Percentiles rank a stretch among this genome's conserved stretches.
phyloP scores from a whole-genome alignment of 129 eudicot species.

The Arctium lappa region DNA sequence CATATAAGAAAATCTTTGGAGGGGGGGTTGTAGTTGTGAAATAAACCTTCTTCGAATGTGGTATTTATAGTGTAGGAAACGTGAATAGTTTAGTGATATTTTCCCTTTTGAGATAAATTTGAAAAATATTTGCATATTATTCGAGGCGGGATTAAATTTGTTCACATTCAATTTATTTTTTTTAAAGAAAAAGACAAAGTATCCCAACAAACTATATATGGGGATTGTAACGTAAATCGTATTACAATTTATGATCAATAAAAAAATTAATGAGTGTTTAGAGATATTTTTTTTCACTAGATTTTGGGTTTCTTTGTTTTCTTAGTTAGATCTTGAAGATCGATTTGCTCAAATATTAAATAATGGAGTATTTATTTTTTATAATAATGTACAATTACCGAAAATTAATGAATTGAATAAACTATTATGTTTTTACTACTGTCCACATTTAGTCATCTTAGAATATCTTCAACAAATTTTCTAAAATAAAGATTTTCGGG shows the following conservation, averaged over 20 bases:
- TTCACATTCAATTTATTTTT: background rate
- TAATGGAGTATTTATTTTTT: too few relatives aligned
- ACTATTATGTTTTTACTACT: too few relatives aligned
- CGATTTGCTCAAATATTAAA: too few relatives aligned
- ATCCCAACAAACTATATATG: background rate
- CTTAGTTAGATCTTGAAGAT: too few relatives aligned
- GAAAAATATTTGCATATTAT: background rate
- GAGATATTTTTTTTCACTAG: too few relatives aligned
- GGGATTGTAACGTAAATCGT: background rate
- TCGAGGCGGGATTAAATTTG: constrained; percentile 9
- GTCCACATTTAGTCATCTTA: too few relatives aligned
- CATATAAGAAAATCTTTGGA: background rate
- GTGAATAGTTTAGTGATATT: background rate
- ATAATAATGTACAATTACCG: too few relatives aligned
- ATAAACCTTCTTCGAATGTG: background rate
- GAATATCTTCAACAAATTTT: too few relatives aligned
- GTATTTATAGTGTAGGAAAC: background rate
- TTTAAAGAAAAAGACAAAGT: background rate
- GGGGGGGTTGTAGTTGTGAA: background rate
- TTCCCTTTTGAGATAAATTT: background rate
- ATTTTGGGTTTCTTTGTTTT: too few relatives aligned
- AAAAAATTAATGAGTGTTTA: background rate
- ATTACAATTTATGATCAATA: background rate
- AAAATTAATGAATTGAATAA: too few relatives aligned
- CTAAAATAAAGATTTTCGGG: too few relatives aligned